phyloP scores from a whole-genome alignment of 202 grass and related monocot genomes.

The Schoenoplectus tabernaemontani region DNA sequence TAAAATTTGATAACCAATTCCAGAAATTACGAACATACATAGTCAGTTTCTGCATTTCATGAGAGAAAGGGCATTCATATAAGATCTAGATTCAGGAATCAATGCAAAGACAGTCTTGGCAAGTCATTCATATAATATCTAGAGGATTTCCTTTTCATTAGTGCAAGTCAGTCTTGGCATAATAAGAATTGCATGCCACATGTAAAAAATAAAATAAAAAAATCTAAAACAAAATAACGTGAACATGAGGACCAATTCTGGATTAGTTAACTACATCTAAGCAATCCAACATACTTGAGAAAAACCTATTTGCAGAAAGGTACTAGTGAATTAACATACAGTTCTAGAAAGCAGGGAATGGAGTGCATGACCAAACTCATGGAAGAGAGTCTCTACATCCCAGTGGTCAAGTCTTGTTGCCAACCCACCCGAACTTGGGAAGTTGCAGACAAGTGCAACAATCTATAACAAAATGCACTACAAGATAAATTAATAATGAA shows the following conservation, averaged over 20 bases:
- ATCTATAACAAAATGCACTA: constrained; percentile 50
- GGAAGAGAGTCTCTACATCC: constrained; percentile 91
- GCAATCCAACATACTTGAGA: background rate
- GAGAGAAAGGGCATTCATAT: constrained; percentile 5
- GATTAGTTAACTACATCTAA: background rate
- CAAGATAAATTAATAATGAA: constrained; percentile 4
- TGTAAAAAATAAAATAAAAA: background rate
- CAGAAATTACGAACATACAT: background rate
- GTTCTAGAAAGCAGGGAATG: constrained; percentile 97
- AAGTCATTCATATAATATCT: no score
- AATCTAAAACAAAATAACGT: background rate
- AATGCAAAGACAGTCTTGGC: background rate
- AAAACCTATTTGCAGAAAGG: background rate
- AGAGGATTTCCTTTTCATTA: background rate
- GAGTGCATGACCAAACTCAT: constrained; percentile 94
- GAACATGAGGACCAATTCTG: background rate
- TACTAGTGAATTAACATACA: constrained; percentile 28
- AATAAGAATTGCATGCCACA: background rate
- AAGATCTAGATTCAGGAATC: background rate
- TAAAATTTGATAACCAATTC: background rate
- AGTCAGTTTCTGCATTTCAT: background rate
- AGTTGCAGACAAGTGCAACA: constrained; percentile 84
- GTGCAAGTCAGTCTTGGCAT: no score
- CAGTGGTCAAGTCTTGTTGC: constrained; percentile 69
- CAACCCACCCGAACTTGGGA: constrained; percentile 47